Percentiles rank a stretch among this genome's conserved stretches.
These are phyloP conservation scores for Pseudocohnilembus persalinus DNA, from an alignment of 169 alveolate genomes.

Conservation along the genomic window DNA sequence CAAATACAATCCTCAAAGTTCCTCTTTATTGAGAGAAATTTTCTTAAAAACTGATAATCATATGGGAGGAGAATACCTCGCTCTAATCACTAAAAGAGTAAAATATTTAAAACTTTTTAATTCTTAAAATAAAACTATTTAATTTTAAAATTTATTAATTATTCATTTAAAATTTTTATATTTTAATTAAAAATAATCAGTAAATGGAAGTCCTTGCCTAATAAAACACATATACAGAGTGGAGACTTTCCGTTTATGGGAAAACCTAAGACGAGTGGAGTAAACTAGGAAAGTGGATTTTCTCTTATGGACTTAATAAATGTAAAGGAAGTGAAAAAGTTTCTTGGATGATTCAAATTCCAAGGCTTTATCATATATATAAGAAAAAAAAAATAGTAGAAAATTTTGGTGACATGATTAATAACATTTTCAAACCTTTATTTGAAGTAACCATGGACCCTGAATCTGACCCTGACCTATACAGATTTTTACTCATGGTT, in stretches of 20 bases:
- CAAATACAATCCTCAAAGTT: slow-evolving; percentile 91
- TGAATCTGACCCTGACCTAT: slow-evolving; percentile 57
- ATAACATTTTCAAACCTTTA: slow-evolving; percentile 80
- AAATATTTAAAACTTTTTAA: neutral
- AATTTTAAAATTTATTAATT: too few relatives aligned
- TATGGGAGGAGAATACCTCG: slow-evolving; percentile 85
- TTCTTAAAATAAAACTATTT: too few relatives aligned
- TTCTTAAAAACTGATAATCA: slow-evolving; percentile 90
- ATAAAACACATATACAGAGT: slow-evolving; percentile 88
- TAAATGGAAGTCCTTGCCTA: slow-evolving; percentile 81
- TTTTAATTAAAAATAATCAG: slow-evolving; percentile 44
- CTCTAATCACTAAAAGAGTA: slow-evolving; percentile 89
- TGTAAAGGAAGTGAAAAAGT: slow-evolving; percentile 63
- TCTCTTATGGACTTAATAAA: too few relatives aligned
- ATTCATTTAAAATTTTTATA: too few relatives aligned
- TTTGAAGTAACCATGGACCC: slow-evolving; percentile 86
- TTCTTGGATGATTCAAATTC: slow-evolving; percentile 91
- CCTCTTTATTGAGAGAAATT: slow-evolving; percentile 82
- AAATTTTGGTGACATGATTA: slow-evolving; percentile 80
- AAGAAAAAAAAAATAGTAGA: slow-evolving; percentile 60
- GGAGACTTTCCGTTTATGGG: slow-evolving; percentile 93
- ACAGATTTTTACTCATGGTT: slow-evolving; percentile 40
- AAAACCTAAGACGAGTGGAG: slow-evolving; percentile 89
- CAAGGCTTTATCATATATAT: slow-evolving; percentile 87
- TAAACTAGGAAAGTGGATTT: slow-evolving; percentile 89